These are phyloP conservation scores for Ambrosia artemisiifolia DNA, from an alignment of 129 eudicot genomes.

Conservation along the genomic window DNA sequence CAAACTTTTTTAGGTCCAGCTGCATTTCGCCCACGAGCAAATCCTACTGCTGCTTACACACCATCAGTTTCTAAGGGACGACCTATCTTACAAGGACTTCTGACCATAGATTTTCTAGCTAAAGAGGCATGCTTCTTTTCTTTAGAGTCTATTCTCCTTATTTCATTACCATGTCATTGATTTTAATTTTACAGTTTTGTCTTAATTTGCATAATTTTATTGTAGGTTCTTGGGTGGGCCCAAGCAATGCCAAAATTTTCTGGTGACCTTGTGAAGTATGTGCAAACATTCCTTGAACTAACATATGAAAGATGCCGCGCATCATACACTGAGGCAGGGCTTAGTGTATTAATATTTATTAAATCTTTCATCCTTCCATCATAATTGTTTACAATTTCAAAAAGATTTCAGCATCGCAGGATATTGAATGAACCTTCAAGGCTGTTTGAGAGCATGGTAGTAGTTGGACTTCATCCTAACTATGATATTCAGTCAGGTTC, in stretches of 20 bases:
- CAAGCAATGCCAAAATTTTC: constrained; percentile 28
- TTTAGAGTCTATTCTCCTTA: background rate
- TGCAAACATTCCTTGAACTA: constrained; percentile 27
- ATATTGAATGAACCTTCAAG: too few species aligned
- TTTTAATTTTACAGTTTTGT: constrained; percentile 8
- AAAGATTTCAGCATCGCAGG: too few species aligned
- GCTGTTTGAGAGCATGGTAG: too few species aligned
- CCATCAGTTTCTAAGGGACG: constrained; percentile 84
- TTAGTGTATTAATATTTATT: too few species aligned
- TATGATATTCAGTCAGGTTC: too few species aligned
- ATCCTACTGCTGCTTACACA: constrained; percentile 61
- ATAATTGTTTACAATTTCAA: too few species aligned
- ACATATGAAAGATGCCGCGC: constrained; percentile 68
- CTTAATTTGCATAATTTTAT: too few species aligned
- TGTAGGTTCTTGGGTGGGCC: constrained; percentile 99
- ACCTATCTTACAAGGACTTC: constrained; percentile 91
- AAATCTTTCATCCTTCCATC: too few species aligned
- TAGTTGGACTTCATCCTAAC: too few species aligned
- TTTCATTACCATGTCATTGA: constrained; percentile 1
- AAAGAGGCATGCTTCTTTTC: constrained; percentile 67
- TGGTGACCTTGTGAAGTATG: background rate
- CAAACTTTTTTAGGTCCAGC: constrained; percentile 91
- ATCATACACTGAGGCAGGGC: constrained; percentile 96
- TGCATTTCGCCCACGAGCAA: constrained; percentile 99
- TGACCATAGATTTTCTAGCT: constrained; percentile 85